Percentiles rank a stretch among this genome's conserved stretches.
These are phyloP conservation scores for Phytophthora gonapodyides DNA, from an alignment of 352 stramenopile species.

Conservation along the genomic window DNA sequence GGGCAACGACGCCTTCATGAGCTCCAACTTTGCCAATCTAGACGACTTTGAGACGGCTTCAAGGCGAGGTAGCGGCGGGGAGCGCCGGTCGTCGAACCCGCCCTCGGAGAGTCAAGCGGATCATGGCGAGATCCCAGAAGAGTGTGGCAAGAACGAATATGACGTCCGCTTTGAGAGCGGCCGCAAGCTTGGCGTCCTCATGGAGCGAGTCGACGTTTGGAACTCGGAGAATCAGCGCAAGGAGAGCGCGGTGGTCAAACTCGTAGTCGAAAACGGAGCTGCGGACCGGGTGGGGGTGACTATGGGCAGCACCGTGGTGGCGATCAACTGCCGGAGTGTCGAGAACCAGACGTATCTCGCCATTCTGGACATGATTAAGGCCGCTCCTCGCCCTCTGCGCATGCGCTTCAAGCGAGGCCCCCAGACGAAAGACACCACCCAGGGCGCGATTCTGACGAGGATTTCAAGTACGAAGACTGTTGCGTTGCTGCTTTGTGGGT, in stretches of 20 bases:
- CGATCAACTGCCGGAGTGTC: slow-evolving; percentile 67
- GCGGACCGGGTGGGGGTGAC: slow-evolving; percentile 70
- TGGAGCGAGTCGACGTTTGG: slow-evolving; percentile 80
- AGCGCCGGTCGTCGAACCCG: slow-evolving; percentile 24
- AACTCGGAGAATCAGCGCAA: slow-evolving; percentile 56
- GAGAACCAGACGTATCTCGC: slow-evolving; percentile 63
- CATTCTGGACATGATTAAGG: slow-evolving; percentile 80
- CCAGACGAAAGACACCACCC: slow-evolving; percentile 70
- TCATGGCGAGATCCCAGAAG: slow-evolving; percentile 29
- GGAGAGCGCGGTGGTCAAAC: slow-evolving; percentile 77
- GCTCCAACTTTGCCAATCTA: slow-evolving; percentile 63
- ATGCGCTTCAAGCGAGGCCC: slow-evolving; percentile 75
- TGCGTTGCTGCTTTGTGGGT: background rate
- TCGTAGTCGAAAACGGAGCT: slow-evolving; percentile 79
- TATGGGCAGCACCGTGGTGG: slow-evolving; percentile 72
- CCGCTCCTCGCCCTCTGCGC: slow-evolving; percentile 66
- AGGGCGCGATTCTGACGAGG: slow-evolving; percentile 72
- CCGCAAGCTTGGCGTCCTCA: slow-evolving; percentile 79
- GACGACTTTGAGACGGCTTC: slow-evolving; percentile 50
- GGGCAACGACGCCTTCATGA: slow-evolving; percentile 62
- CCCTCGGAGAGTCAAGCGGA: slow-evolving; percentile 13
- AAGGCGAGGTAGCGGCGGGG: slow-evolving; percentile 12
- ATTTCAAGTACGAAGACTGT: slow-evolving; percentile 66
- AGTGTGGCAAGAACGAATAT: slow-evolving; percentile 66
- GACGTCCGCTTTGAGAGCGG: slow-evolving; percentile 79